Evolutionary conservation across 257 asterid genomes (phyloP), one percentile per base, ranked within the genome.

Genomic region (Nicotiana noctiflora): DNA sequence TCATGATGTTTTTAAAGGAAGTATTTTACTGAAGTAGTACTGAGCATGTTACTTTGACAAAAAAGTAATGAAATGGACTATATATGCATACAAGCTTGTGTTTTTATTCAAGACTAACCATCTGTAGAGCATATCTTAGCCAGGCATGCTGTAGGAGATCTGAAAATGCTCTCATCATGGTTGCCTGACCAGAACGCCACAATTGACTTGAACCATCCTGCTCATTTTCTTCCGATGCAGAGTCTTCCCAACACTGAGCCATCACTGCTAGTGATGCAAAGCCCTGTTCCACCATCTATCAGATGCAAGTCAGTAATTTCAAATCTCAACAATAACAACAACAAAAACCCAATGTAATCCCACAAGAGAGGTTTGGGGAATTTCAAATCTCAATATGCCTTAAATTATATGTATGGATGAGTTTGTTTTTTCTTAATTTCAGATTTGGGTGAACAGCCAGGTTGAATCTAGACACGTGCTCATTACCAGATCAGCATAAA

Each of bases 241-340:
- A 77, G 55, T 85, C 84, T 77, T 84, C 85, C 86, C 86, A 85
- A 77, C 87, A 85, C 40, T 81, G 81, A 44, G 87, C 86, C 85
- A 85, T 82, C 75, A 87, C 86, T 75, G 85, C 88, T 77, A 87
- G 77, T 68, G 90, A 76, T 40, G 88, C 88, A 79, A 87, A 83
- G 80, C 88, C 86, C 25, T 81, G 82, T 81, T 83, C 88, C 72
- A 83, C 88, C 84, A 83, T 85, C 90, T 87, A 75, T 75, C 46
- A 79, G 51, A 60, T 15, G 21, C 32, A 77, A 66, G 34, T 65
- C 25, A 53, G 76, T 75, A 46, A 44, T 74, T 56, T 19, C 59
- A 55, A 40, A 34, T 5, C 8, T 34, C 40, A 34, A 34, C 40
- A 34, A 34, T 7, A 34, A 34, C 40, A 34, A 34, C 40, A 5